Percentiles rank a stretch among this genome's conserved stretches.
Evolutionary conservation across 2,329 filamentous ascomycete species (phyloP).

Genomic region (Aspergillus vadensis): DNA sequence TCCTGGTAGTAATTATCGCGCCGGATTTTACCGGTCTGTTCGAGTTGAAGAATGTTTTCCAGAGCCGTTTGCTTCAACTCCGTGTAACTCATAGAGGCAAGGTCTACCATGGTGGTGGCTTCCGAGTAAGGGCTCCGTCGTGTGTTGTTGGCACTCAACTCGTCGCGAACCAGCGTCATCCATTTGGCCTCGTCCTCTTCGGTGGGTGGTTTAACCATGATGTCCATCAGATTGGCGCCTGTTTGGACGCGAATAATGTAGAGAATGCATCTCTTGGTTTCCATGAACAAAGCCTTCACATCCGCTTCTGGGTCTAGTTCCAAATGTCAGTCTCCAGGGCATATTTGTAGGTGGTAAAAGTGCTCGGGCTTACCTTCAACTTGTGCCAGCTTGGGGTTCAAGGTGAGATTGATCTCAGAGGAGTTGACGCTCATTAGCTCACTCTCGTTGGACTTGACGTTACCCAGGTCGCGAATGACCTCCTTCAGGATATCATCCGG

Average conservation of each 20-base stretch:
- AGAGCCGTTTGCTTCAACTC: constrained; percentile 91
- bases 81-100: constrained; percentile 84
- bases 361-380: constrained; percentile 60
- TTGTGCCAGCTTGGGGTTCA: constrained; percentile 87
- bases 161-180: constrained; percentile 77
- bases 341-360: not conserved
- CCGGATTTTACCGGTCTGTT: constrained; percentile 83
- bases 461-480: constrained; percentile 89
- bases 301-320: constrained; percentile 80
- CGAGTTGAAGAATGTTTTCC: constrained; percentile 88
- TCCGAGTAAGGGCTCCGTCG: constrained; percentile 88
- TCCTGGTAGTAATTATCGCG: constrained; percentile 92
- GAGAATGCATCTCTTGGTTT: constrained; percentile 93
- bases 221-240: constrained; percentile 88
- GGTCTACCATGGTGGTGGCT: constrained; percentile 77
- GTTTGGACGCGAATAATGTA: constrained; percentile 98
- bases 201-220: constrained; percentile 85
- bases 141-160: constrained; percentile 68
- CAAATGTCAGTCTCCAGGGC: constrained; percentile 18
- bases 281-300: constrained; percentile 91
- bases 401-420: constrained; percentile 84
- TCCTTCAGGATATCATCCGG: constrained; percentile 88
- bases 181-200: constrained; percentile 88
- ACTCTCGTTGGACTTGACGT: constrained; percentile 92
- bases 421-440: constrained; percentile 86